Conservation (phyloP, 192 early-diverging fungal genomes). For the Dissophora ornata region DNA sequence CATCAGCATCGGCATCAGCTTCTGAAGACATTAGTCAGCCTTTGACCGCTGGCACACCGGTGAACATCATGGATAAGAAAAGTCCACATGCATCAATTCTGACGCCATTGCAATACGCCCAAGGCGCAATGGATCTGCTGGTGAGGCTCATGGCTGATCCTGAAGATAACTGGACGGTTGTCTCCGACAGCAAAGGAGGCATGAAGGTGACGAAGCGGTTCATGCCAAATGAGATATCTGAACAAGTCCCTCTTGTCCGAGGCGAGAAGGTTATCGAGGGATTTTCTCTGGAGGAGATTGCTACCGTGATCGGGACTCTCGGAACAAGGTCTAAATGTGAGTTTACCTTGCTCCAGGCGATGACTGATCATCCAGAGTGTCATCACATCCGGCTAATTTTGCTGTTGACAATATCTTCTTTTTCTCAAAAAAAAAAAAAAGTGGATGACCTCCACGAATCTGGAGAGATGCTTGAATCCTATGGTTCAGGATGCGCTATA, state of each 20-base stretch:
- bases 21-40: not conserved
- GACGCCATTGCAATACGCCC: slow-evolving; percentile 32
- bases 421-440: not conserved
- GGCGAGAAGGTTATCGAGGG: slow-evolving; percentile 64
- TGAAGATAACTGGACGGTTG: slow-evolving; percentile 55
- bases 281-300: slow-evolving; percentile 63
- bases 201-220: slow-evolving; percentile 56
- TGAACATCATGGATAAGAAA: not conserved
- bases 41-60: not conserved
- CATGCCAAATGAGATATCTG: slow-evolving; percentile 53
- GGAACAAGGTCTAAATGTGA: slow-evolving; percentile 51
- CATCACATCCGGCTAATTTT: too few species aligned
- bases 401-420: not conserved
- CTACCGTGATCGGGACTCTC: slow-evolving; percentile 57
- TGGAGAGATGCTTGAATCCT: slow-evolving; percentile 44
- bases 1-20: not conserved
- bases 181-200: slow-evolving; percentile 58
- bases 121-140: slow-evolving; percentile 38
- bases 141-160: slow-evolving; percentile 53
- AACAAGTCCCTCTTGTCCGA: slow-evolving; percentile 58
- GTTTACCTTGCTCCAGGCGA: slow-evolving; percentile 1
- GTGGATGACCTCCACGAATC: slow-evolving; percentile 55
- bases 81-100: not conserved
- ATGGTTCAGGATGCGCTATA: slow-evolving; percentile 55
- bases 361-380: too few species aligned